Conservation (phyloP, 805 yeast species). For the Starmerella asiatica region DNA sequence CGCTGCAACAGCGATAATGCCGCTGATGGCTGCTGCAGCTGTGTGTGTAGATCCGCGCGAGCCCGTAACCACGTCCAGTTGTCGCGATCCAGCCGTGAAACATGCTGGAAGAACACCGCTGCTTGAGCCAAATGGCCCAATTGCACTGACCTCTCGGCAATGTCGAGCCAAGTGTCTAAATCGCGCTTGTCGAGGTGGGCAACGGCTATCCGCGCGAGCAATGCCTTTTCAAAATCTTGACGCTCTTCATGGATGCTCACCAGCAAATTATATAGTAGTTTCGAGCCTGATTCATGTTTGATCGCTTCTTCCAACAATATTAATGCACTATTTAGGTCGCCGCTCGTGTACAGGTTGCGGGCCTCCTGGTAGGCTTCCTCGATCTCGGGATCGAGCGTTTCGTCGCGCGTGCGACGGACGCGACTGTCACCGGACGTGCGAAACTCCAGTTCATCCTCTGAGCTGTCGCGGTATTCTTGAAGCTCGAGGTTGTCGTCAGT, state of each 20-base stretch:
- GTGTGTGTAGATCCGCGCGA: constrained; percentile 37
- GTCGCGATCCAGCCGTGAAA: constrained; percentile 70
- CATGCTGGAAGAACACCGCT: constrained; percentile 54
- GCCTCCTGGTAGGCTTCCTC: constrained; percentile 19
- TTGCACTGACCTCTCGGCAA: constrained; percentile 68
- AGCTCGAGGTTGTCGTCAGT: constrained; percentile 15
- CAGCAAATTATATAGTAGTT: constrained; percentile 24
- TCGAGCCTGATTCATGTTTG: constrained; percentile 22
- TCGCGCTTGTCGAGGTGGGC: constrained; percentile 61
- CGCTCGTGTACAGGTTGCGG: constrained; percentile 14
- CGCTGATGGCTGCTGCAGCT: constrained; percentile 19
- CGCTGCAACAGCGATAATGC: constrained; percentile 23
- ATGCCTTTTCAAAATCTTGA: constrained; percentile 26
- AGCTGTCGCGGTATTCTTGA: constrained; percentile 9
- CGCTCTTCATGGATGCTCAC: constrained; percentile 38
- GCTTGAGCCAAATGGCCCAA: constrained; percentile 52
- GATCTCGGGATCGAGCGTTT: constrained; percentile 20
- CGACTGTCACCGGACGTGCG: not conserved
- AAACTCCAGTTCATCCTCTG: constrained; percentile 11
- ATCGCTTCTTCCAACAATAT: constrained; percentile 25
- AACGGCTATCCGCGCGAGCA: constrained; percentile 33
- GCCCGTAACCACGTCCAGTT: constrained; percentile 68
- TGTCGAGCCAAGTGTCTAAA: constrained; percentile 71
- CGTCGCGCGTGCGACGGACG: constrained; percentile 16
- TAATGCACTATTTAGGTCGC: constrained; percentile 23